Base-by-base conservation (phyloP, 441 rosid genomes). In the Erysimum pusillum region DNA sequence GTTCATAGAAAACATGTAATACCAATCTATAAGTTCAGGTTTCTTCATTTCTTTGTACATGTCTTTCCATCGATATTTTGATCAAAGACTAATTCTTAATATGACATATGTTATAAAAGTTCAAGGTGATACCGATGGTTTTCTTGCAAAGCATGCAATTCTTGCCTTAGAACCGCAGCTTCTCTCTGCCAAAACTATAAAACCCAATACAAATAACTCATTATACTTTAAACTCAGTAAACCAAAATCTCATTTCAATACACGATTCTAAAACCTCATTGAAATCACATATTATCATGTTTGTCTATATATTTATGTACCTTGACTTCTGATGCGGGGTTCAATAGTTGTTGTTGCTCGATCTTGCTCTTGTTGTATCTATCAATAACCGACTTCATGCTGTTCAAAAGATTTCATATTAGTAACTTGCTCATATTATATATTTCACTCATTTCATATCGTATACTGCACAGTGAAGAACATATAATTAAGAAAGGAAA, bases 171-270 rank as follows among this genome's bases (percentile, higher is more conserved):
- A 71, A 84, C 81, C 66, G 95, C 93, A 51, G 92, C 96, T 88
- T 95, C 99, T 74, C 83, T 85, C 76, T 88, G 97, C 99, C 99
- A 95, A 79, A 88, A 88, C 98, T 95, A 78, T 73, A 68, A 56
- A 44, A 79, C n/a, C 31, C 22, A 31, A 32, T 46, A 45, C 57
- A 73, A 11, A 42, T 49, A 41, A 67, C 35, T 60, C 48, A 78
- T 22, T 25, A 53, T 49, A 58, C 1, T 52, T 58, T 25, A 60
- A 67, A 44, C 42, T 49, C 5, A 54, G 2, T 4, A 22, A 58
- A 32, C 20, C 14, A 60, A 36, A 32, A 7, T 31, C 46, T 31
- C 39, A 11, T 63, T 63, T 38, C 17, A 28, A 5, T 17, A 36
- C 8, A 48, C 14, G 49, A 65, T 51, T 41, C n/a, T 49, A 11